A percentile compares a stretch with the other conserved stretches of the same genome.
Evolutionary conservation across 768 basidiomycete species (phyloP).

Genomic region (Psilocybe subaeruginosa): DNA sequence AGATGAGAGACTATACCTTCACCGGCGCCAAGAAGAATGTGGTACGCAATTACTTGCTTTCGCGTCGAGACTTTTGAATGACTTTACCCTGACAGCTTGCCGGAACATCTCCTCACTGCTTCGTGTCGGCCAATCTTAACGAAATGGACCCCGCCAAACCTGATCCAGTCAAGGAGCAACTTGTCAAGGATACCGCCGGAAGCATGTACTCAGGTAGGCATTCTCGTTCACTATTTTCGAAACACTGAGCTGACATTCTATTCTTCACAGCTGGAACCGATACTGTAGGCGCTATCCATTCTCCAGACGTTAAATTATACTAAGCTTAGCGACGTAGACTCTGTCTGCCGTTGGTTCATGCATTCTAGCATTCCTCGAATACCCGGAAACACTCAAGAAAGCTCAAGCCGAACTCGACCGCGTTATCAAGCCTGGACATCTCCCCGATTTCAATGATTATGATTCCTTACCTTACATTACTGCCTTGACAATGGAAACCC

Average conservation of each 20-base stretch:
- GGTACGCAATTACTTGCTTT: slow-evolving; percentile 22
- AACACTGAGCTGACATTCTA: not conserved
- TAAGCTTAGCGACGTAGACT: slow-evolving; percentile 12
- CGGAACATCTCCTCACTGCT: slow-evolving; percentile 18
- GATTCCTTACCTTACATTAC: slow-evolving; percentile 30
- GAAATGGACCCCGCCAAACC: slow-evolving; percentile 12
- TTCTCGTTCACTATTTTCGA: not conserved
- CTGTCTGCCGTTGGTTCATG: slow-evolving; percentile 27
- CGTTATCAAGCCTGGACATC: slow-evolving; percentile 28
- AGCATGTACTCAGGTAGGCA: slow-evolving; percentile 22
- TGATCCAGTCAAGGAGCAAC: slow-evolving; percentile 1
- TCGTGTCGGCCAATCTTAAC: slow-evolving; percentile 16
- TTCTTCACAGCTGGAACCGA: not conserved
- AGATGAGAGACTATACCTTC: slow-evolving; percentile 40
- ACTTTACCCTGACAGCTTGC: slow-evolving; percentile 7
- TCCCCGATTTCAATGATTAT: slow-evolving; percentile 33
- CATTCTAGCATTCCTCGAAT: slow-evolving; percentile 30
- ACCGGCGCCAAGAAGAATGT: slow-evolving; percentile 27
- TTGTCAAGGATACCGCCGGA: slow-evolving; percentile 19
- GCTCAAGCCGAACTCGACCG: slow-evolving; percentile 37
- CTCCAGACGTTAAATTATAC: not conserved
- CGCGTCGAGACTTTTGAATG: not conserved
- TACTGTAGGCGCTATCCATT: not conserved
- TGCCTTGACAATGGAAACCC: slow-evolving; percentile 29
- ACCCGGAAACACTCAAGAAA: slow-evolving; percentile 31